Evolutionary conservation across 148 eudicot genomes (phyloP).

Genomic region (Fallopia convolvulus): DNA sequence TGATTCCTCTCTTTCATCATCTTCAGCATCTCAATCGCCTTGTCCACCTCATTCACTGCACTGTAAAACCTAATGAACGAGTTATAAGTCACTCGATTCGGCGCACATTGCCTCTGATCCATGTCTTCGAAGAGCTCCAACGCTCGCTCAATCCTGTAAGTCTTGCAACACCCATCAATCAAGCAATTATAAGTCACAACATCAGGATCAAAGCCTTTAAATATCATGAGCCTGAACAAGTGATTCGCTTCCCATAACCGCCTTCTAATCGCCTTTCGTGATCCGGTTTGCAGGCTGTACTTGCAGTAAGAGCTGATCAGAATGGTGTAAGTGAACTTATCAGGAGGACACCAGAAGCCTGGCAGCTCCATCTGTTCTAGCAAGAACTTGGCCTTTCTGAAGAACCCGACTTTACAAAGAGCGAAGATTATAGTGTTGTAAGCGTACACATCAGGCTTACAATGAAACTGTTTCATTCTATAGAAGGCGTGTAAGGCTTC

Average conservation of each 20-base stretch:
- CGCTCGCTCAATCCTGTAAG: slow-evolving; percentile 70
- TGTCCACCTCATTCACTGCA: slow-evolving; percentile 66
- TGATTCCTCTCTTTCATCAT: slow-evolving; percentile 48
- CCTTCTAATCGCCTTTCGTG: slow-evolving; percentile 67
- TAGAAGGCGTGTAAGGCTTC: slow-evolving; percentile 63
- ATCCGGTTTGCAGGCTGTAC: slow-evolving; percentile 57
- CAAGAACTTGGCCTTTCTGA: slow-evolving; percentile 59
- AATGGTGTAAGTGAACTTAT: slow-evolving; percentile 64
- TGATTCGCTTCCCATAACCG: slow-evolving; percentile 91
- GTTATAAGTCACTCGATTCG: slow-evolving; percentile 70
- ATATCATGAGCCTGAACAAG: slow-evolving; percentile 63
- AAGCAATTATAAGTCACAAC: slow-evolving; percentile 81
- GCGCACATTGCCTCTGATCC: slow-evolving; percentile 46
- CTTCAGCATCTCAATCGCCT: slow-evolving; percentile 60
- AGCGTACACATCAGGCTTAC: slow-evolving; percentile 75
- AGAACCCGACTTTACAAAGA: slow-evolving; percentile 69
- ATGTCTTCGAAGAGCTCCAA: slow-evolving; percentile 77
- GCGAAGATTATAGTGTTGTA: slow-evolving; percentile 63
- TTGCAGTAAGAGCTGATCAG: slow-evolving; percentile 72
- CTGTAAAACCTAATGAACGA: slow-evolving; percentile 74
- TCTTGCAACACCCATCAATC: slow-evolving; percentile 90
- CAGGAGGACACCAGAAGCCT: slow-evolving; percentile 74
- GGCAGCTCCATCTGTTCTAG: slow-evolving; percentile 82
- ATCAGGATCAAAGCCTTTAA: slow-evolving; percentile 80
- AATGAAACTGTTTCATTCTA: slow-evolving; percentile 69